These are phyloP conservation scores for Colletotrichum tofieldiae DNA, from an alignment of 2,329 filamentous ascomycete species.

Conservation along the genomic window DNA sequence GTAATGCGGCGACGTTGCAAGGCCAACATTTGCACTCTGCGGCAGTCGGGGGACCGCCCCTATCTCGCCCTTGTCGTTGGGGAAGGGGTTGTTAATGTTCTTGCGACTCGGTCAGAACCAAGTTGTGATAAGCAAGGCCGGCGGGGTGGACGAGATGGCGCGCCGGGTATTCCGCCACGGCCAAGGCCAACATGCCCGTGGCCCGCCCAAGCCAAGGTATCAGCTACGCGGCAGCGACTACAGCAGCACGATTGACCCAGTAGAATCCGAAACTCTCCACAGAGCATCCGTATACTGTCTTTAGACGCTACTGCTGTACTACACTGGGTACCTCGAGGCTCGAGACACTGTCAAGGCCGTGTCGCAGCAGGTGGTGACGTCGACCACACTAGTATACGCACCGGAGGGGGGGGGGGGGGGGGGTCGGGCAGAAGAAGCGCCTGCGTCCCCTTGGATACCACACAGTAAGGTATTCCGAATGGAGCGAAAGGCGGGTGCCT, in stretches of 20 bases:
- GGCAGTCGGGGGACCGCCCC: neutral
- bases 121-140: conserved; percentile 27
- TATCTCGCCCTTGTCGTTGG: neutral
- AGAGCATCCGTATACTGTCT: conserved; percentile 2
- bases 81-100: neutral
- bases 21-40: neutral
- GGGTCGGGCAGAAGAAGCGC: neutral
- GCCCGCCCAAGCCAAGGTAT: neutral
- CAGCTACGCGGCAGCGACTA: neutral
- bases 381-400: neutral
- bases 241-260: neutral
- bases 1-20: neutral
- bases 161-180: neutral
- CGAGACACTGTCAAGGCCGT: neutral
- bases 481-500: conserved; percentile 7
- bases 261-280: conserved; percentile 23
- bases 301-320: conserved; percentile 2
- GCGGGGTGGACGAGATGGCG: neutral
- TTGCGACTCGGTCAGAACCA: conserved; percentile 24
- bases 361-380: conserved; percentile 15
- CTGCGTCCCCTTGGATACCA: neutral
- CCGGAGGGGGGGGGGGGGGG: neutral
- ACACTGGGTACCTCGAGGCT: neutral
- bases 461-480: conserved; percentile 12
- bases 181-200: neutral